phyloP scores from a whole-genome alignment of 768 basidiomycete genomes.

The Panellus pusillus region DNA sequence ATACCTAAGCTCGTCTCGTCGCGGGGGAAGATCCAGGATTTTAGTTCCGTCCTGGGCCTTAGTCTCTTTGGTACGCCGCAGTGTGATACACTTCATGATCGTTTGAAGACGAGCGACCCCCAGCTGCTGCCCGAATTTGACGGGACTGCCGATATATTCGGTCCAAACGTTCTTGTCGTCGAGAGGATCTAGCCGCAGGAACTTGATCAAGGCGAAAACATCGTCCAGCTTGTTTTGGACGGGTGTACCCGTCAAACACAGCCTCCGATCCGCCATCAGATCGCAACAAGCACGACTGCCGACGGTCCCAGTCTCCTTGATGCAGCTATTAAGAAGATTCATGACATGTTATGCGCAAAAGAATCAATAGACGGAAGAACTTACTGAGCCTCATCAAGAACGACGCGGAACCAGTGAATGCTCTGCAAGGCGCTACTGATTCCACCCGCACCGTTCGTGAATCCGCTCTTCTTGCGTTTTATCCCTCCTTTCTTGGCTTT shows the following conservation, averaged over 20 bases:
- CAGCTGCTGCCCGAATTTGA: conserved; percentile 86
- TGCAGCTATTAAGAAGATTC: conserved; percentile 58
- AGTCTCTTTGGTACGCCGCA: conserved; percentile 94
- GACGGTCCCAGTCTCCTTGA: conserved; percentile 94
- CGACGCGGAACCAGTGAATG: conserved; percentile 94
- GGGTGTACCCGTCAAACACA: conserved; percentile 96
- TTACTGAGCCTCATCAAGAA: conserved; percentile 94
- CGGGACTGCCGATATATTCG: conserved; percentile 88
- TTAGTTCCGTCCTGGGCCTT: conserved; percentile 75
- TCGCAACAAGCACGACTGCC: conserved; percentile 95
- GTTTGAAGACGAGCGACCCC: conserved; percentile 93
- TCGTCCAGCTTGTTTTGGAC: conserved; percentile 99
- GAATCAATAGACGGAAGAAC: conserved; percentile 33
- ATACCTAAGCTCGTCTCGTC: conserved; percentile 83
- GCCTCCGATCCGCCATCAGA: conserved; percentile 86
- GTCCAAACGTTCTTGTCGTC: conserved; percentile 94
- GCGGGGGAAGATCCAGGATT: conserved; percentile 86
- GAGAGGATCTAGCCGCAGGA: conserved; percentile 87
- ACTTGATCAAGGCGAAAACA: conserved; percentile 95
- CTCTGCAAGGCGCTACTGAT: conserved; percentile 84
- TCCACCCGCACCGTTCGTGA: conserved; percentile 39
- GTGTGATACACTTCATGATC: conserved; percentile 95
- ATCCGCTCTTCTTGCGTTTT: conserved; percentile 61
- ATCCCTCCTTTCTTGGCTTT: conserved; percentile 68
- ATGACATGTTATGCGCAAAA: conserved; percentile 1